Evolutionary conservation across 176 grass and related monocot species (phyloP), one percentile per base, ranked within the genome.

Genomic region (Ensete glaucum): DNA sequence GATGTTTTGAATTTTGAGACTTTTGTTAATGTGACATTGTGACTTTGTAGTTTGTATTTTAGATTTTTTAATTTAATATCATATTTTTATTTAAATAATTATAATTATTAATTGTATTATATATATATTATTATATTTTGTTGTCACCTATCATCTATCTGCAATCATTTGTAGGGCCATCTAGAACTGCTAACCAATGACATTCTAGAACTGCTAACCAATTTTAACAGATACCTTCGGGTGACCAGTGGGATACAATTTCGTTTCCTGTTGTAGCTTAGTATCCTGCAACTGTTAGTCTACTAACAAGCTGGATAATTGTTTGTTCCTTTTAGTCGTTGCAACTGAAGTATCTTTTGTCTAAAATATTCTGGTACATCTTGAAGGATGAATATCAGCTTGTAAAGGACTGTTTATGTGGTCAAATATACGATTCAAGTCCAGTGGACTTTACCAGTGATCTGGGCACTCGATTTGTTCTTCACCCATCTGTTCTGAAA

Each of bases 381-480:
- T 62, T 81, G 52, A 76, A 98, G 94, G 94, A 89, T 73, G 88
- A 98, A 27, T 98, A 98, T 67, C 87, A 89, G 66, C 77, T 91
- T 76, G 94, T 98, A 82, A 74, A 73, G 69, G 88, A 93, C 70
- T 91, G 86, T 66, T 34, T 98, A n/a, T 98, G 86, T 19, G 94
- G 90, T 21, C 90, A 93, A 84, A 91, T 98, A 27, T 98, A 80
- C 11, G 94, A 98, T 70, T 98, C 94, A 16, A 82, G 66, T 78
- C 90, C 94, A 50, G 88, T 98, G 24, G 94, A 98, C 86, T 98
- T 98, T 73, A 89, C 87, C 15, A 98, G 90, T 83, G 90, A 98
- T 71, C 65, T 89, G 29, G 94, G 94, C 78, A 89, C 94, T 66
- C 86, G 88, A 43, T 98, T 98, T 84, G 49, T 98, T 62, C 90